Base-by-base conservation (phyloP, 2,329 filamentous ascomycete genomes). In the Nemania diffusa region DNA sequence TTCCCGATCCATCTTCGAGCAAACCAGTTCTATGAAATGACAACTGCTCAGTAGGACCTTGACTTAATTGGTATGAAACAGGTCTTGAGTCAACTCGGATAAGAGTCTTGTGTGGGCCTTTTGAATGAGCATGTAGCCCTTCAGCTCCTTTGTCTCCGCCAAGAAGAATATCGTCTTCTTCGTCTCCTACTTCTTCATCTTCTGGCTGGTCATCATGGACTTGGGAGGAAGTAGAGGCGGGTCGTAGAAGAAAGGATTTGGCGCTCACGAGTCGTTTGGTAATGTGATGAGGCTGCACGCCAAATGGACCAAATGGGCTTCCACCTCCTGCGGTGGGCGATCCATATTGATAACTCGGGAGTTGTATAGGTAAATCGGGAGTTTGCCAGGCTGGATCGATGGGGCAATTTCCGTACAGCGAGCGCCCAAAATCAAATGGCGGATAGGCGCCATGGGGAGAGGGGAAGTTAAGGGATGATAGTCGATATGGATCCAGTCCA, bases 361-460 rank as follows among this genome's bases (percentile, higher is more conserved):
- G 51, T 26, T 65, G 71, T 0, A 67, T 44, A 20, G 42, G 73
- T 67, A 68, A 72, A 56, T 68, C 71, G 1, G 82, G 81, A 0
- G 73, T 73, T 27, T 75, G 75, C 82, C 82, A 84, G 0, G 74
- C 68, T 3, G 81, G 78, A 57, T 84, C 81, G 22, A 75, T 61
- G 9, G 71, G 48, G 27, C 63, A 57, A 13, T 71, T 69, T 13
- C 70, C 62, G 22, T 72, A 69, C 9, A 65, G 24, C 2, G 69
- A 67, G 1, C 32, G 51, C 2, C 70, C 72, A 22, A 74, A 69
- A 26, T 71, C 64, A 57, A 73, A 74, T 22, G 71, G 67, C 15
- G 72, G 65, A 9, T 64, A 50, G 50, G 64, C 42, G 8, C 64
- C 68, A 44, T 70, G 72, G 15, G 69, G 63, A 37, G 71, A 70